phyloP scores from a whole-genome alignment of 129 eudicot genomes.

The Saposhnikovia divaricata region DNA sequence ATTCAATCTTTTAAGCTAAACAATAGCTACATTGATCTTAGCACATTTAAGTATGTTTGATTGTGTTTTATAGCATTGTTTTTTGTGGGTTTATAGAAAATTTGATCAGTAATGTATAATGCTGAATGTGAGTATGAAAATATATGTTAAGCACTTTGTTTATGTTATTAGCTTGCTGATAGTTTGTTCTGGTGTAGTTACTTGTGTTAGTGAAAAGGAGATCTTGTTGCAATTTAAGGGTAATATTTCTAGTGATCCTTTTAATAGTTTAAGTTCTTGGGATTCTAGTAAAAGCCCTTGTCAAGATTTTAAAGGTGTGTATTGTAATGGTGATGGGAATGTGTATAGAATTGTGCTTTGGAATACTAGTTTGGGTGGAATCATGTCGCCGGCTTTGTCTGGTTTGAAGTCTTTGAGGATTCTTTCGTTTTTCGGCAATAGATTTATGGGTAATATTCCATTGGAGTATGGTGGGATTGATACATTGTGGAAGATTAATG shows the following conservation, averaged over 20 bases:
- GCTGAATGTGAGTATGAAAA: constrained; percentile 42
- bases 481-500: constrained; percentile 82
- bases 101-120: constrained; percentile 14
- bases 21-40: neutral
- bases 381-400: constrained; percentile 65
- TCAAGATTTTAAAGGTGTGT: constrained; percentile 63
- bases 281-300: constrained; percentile 54
- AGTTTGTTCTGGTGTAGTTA: constrained; percentile 21
- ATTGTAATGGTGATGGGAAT: constrained; percentile 71
- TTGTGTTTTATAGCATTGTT: neutral
- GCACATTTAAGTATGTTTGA: neutral
- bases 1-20: constrained; percentile 8
- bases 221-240: constrained; percentile 89
- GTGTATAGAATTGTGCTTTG: constrained; percentile 72
- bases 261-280: constrained; percentile 64
- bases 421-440: constrained; percentile 68
- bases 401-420: constrained; percentile 57
- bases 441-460: constrained; percentile 75
- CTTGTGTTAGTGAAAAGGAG: constrained; percentile 57
- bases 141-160: constrained; percentile 16
- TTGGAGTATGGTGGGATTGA: constrained; percentile 57
- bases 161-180: constrained; percentile 19
- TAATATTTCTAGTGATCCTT: constrained; percentile 76
- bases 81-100: neutral
- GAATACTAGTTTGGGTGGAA: constrained; percentile 82